Base-by-base conservation (phyloP, 495 filamentous ascomycete species). In the Eremomyces bilateralis region DNA sequence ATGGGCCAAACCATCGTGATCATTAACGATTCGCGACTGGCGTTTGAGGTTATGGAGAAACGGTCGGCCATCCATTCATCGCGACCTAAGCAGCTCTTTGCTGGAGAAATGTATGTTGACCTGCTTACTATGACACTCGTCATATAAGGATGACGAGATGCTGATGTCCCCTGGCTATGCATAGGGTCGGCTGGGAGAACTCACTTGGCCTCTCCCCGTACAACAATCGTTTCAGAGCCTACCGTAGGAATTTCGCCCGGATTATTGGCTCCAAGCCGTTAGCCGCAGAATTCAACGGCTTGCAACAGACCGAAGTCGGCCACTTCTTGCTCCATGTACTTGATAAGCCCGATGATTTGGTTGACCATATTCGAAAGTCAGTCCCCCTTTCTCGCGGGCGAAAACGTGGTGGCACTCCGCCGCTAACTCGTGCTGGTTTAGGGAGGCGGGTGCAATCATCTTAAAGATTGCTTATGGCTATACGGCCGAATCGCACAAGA, bases 1-100 rank as follows among this genome's bases (percentile, higher is more conserved):
- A 17, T 48, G 33, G 46, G 46, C 4, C n/a, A 30, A 31, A 44
- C 45, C 2, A 17, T 49, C 29, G 30, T 49, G n/a, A 42, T 49
- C 21, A 34, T 48, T 19, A 37, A 42, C 15, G 45, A 47, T 38
- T 31, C 20, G 21, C 13, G 47, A 12, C 35, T 38, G 10, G 45
- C 45, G 11, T 19, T 31, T 4, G 45, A 47, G 13, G 20, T 49
- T n/a, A 3, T 49, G 34, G 33, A 25, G 21, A 41, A 39, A 30
- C 35, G 40, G 20, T 27, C 38, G 3, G 15, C 17, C 3, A 41
- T 12, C 11, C 21, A 41, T 18, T 41, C 38, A 13, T 27, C 24
- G 6, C 24, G 24, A 27, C 24, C 24, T 6, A 6, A 27, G 13
- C 6, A 6, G 6, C 8, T 27, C 6, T 27, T 27, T 13, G 24